Evolutionary conservation across 805 yeast species (phyloP).

Genomic region (Candida sithepensis): DNA sequence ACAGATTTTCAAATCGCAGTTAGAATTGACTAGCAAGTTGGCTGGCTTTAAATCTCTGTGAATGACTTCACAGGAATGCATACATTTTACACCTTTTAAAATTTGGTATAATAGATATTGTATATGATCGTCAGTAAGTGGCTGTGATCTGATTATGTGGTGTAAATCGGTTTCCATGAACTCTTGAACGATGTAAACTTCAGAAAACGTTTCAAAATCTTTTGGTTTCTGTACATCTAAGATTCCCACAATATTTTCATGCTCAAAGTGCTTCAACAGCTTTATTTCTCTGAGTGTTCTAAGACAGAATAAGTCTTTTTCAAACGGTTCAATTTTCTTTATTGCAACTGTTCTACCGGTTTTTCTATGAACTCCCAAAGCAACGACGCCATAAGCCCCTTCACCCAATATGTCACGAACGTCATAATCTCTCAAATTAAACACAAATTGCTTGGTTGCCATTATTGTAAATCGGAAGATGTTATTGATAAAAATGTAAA

Average conservation of each 20-base stretch:
- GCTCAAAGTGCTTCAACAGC: conserved; percentile 61
- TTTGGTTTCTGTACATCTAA: conserved; percentile 64
- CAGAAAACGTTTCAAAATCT: conserved; percentile 56
- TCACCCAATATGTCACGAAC: conserved; percentile 64
- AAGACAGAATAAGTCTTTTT: conserved; percentile 59
- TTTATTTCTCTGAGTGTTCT: conserved; percentile 71
- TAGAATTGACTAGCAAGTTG: conserved; percentile 60
- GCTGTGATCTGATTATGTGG: conserved; percentile 53
- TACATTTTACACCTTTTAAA: conserved; percentile 62
- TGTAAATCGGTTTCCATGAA: conserved; percentile 75
- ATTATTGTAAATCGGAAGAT: no score
- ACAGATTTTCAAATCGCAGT: conserved; percentile 74
- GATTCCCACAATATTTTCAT: conserved; percentile 68
- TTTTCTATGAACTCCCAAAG: conserved; percentile 61
- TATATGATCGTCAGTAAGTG: conserved; percentile 60
- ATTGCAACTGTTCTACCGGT: conserved; percentile 65
- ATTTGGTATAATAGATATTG: conserved; percentile 71
- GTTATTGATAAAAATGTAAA: no score
- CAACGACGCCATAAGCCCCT: conserved; percentile 81
- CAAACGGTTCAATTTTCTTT: conserved; percentile 71
- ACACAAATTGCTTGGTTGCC: conserved; percentile 40
- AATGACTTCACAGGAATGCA: conserved; percentile 70
- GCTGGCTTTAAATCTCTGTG: conserved; percentile 79
- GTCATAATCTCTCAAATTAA: conserved; percentile 61
- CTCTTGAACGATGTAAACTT: conserved; percentile 74